Base-by-base conservation (phyloP, 768 basidiomycete species). In the Phylloporus scabripes region DNA sequence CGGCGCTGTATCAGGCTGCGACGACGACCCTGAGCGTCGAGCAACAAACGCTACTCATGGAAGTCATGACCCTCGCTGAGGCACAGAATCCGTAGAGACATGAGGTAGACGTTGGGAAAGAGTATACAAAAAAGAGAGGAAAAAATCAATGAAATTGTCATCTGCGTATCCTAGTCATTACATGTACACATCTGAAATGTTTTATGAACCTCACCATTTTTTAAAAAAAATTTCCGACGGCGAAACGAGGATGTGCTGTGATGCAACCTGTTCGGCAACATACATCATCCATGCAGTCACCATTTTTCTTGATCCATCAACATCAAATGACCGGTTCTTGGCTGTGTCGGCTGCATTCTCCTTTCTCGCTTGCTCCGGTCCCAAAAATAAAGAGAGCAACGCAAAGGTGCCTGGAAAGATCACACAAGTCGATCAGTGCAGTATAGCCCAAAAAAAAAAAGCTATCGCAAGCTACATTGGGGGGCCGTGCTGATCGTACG, bases 21-120 rank as follows among this genome's bases (percentile, higher is more conserved):
- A 91, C 87, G 37, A 87, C 87, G 6, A 72, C 72, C 21, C 74
- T 92, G 54, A 74, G 72, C 48, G 74, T 86, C 37, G 89, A 92
- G 20, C 83, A 86, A 58, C 88, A 89, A 64, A 85, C 86, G 1
- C 60, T 83, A 46, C 75, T 92, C 49, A 91, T 91, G 86, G 89
- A 92, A 61, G 79, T 90, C 51, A 88, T 91, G 86, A 74, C 76
- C 45, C 72, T 78, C 61, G 87, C 87, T 24, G 84, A 85, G 55
- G 23, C 56, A 11, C 60, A 57, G 23, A 48, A 32, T n/a, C 48
- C 45, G 23, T 46, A 60, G 53, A 20, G 48, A 38, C 4, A 29
- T 10, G 31, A 8, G 36, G 24, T 28, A 9, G 20, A 29, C 2
- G 20, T 38, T 10, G 21, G 39, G 23, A 14, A 14, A 23, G 6